phyloP scores from a whole-genome alignment of 768 basidiomycete species.

The Lentinula boryana region DNA sequence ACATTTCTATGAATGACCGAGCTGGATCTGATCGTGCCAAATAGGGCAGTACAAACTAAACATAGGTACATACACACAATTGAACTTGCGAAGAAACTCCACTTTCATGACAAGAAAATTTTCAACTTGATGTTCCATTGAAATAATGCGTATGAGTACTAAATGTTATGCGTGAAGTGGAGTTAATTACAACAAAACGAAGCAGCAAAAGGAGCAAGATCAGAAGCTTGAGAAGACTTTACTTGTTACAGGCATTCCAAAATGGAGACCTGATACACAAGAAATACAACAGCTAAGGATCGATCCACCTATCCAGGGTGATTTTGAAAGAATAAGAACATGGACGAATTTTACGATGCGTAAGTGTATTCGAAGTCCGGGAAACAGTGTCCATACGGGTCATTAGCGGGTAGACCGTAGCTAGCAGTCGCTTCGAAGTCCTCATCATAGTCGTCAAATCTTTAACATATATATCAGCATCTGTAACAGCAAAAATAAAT shows the following conservation, averaged over 20 bases:
- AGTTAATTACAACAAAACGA: no score
- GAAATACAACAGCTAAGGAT: neutral
- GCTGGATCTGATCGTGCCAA: slow-evolving; percentile 1
- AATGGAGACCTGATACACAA: neutral
- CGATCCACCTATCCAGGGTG: neutral
- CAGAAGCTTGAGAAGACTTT: no score
- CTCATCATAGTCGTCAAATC: slow-evolving; percentile 77
- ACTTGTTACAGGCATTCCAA: neutral
- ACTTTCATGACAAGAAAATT: no score
- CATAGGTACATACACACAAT: no score
- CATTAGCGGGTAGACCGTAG: slow-evolving; percentile 55
- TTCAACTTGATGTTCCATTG: no score
- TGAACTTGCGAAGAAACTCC: no score
- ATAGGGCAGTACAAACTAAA: neutral
- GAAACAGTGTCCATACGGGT: slow-evolving; percentile 65
- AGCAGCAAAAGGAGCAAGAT: no score
- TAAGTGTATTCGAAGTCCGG: slow-evolving; percentile 73
- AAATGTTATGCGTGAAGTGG: no score
- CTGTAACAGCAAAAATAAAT: slow-evolving; percentile 1
- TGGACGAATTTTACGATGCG: neutral
- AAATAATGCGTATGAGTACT: no score
- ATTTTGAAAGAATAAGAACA: neutral
- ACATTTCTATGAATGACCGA: slow-evolving; percentile 43
- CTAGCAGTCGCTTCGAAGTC: slow-evolving; percentile 47
- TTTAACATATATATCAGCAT: slow-evolving; percentile 20